These are phyloP conservation scores for Dicorynia guianensis DNA, from an alignment of 306 rosid genomes.

Conservation along the genomic window DNA sequence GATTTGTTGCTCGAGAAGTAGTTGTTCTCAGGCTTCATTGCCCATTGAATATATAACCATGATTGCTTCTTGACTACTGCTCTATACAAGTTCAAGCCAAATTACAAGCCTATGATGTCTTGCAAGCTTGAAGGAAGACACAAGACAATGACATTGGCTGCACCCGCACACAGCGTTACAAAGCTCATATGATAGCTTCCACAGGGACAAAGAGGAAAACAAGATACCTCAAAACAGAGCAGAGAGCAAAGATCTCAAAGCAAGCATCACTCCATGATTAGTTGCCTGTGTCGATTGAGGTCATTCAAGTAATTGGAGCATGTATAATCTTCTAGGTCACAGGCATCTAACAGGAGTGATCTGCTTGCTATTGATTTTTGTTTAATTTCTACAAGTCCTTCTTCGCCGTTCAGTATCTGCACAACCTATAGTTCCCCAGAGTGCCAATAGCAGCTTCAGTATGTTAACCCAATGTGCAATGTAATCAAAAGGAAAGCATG, in stretches of 20 bases:
- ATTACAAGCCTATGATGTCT: slow-evolving; percentile 30
- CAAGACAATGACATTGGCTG: slow-evolving; percentile 41
- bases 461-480: not conserved
- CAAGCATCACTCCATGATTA: slow-evolving; percentile 70
- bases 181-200: slow-evolving; percentile 39
- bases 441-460: slow-evolving; percentile 20
- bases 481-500: not conserved
- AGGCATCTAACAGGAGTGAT: slow-evolving; percentile 65
- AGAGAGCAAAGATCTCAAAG: slow-evolving; percentile 12
- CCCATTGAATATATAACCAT: not conserved
- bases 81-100: slow-evolving; percentile 37
- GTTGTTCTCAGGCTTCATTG: not conserved
- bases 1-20: slow-evolving; percentile 6
- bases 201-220: slow-evolving; percentile 27
- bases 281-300: slow-evolving; percentile 81
- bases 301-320: slow-evolving; percentile 82
- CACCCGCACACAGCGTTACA: slow-evolving; percentile 32
- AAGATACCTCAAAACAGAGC: slow-evolving; percentile 15
- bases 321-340: slow-evolving; percentile 90
- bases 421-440: slow-evolving; percentile 51
- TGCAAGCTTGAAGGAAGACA: slow-evolving; percentile 32
- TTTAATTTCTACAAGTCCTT: slow-evolving; percentile 45
- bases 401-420: slow-evolving; percentile 72
- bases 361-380: slow-evolving; percentile 41
- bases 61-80: slow-evolving; percentile 1